Conservation (phyloP, 1,284 basidiomycete species). For the Microbotryum scabiosae region DNA sequence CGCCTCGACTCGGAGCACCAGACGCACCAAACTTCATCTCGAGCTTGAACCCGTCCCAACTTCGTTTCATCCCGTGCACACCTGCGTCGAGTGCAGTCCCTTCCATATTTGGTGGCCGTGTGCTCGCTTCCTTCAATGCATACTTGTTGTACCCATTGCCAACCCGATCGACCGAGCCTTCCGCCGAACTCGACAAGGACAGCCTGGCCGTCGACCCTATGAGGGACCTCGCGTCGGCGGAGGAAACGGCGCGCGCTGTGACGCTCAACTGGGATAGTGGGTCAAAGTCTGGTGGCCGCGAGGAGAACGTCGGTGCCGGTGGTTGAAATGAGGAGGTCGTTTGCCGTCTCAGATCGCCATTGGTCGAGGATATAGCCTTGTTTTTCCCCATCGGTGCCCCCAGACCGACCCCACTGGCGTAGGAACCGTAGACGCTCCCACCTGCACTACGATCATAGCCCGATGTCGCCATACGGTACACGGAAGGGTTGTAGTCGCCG, state of each 20-base stretch:
- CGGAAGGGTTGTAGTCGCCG: slow-evolving; percentile 12
- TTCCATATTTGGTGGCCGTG: slow-evolving; percentile 16
- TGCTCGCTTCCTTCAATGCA: slow-evolving; percentile 4
- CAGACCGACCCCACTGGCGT: no score
- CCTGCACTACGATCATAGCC: no score
- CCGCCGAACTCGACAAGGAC: slow-evolving; percentile 1
- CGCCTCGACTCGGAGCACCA: no score
- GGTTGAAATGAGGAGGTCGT: slow-evolving; percentile 30
- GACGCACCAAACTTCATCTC: slow-evolving; percentile 20
- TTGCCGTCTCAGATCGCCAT: background rate
- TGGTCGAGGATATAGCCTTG: no score
- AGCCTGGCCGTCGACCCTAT: slow-evolving; percentile 16
- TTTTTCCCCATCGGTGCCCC: no score
- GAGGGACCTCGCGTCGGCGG: slow-evolving; percentile 17
- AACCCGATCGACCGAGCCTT: background rate
- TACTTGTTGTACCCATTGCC: slow-evolving; percentile 27
- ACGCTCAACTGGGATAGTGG: background rate
- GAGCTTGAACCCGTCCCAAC: slow-evolving; percentile 30
- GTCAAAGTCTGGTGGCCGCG: background rate
- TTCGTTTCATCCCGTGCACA: slow-evolving; percentile 28
- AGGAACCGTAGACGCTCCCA: no score
- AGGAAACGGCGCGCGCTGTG: background rate
- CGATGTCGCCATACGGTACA: no score
- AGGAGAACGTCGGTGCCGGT: slow-evolving; percentile 21
- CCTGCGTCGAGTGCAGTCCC: slow-evolving; percentile 26